Evolutionary conservation across 495 filamentous ascomycete species (phyloP).

Genomic region (Penicillium angulare): DNA sequence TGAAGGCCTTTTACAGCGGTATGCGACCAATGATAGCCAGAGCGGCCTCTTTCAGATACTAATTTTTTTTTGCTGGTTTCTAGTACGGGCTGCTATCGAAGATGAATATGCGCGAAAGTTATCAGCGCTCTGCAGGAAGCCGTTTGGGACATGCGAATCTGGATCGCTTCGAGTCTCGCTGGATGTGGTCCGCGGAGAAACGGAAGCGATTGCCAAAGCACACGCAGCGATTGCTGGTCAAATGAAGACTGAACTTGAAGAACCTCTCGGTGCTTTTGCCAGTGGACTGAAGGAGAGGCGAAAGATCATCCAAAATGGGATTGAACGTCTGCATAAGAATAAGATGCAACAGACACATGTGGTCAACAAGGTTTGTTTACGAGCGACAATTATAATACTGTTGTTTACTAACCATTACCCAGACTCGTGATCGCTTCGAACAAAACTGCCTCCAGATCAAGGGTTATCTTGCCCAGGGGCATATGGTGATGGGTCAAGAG

Average conservation of each 20-base stretch:
- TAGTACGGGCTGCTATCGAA: slow-evolving; percentile 89
- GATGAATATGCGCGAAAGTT: slow-evolving; percentile 97
- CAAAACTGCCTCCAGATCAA: slow-evolving; percentile 98
- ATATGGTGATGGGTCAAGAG: slow-evolving; percentile 99
- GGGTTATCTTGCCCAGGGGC: slow-evolving; percentile 95
- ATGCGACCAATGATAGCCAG: neutral
- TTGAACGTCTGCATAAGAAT: slow-evolving; percentile 89
- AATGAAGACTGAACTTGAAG: slow-evolving; percentile 97
- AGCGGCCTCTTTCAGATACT: neutral
- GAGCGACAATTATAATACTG: no score
- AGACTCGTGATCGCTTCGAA: slow-evolving; percentile 92
- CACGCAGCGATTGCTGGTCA: slow-evolving; percentile 86
- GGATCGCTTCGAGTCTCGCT: slow-evolving; percentile 82
- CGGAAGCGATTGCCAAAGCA: slow-evolving; percentile 92
- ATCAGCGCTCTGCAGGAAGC: slow-evolving; percentile 78
- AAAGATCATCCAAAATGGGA: slow-evolving; percentile 90
- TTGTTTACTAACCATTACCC: neutral
- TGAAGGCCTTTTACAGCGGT: slow-evolving; percentile 90
- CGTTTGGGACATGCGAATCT: slow-evolving; percentile 83
- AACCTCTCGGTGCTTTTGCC: slow-evolving; percentile 86
- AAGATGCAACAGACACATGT: slow-evolving; percentile 87
- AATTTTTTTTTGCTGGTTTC: slow-evolving; percentile 5
- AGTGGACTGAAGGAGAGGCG: slow-evolving; percentile 92
- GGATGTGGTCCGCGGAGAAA: slow-evolving; percentile 82
- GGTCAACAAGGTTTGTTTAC: slow-evolving; percentile 98